These are phyloP conservation scores for Pogostemon cablin DNA, from an alignment of 257 asterid species.

Conservation along the genomic window DNA sequence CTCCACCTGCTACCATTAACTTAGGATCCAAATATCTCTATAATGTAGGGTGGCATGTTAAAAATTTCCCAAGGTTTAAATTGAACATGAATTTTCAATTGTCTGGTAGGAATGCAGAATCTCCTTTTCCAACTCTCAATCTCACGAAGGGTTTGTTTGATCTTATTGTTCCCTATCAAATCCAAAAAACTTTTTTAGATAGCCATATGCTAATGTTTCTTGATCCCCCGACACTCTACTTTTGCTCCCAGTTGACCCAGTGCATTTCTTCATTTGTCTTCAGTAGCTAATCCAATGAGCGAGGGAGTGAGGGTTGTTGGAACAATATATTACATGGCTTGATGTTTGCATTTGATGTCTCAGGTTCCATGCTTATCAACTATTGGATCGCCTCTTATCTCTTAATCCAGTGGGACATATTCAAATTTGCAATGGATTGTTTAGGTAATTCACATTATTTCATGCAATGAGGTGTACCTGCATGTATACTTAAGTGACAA, in stretches of 20 bases:
- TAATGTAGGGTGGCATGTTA: not conserved
- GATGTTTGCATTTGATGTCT: slow-evolving; percentile 33
- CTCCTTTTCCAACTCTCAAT: not conserved
- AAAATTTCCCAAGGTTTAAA: not conserved
- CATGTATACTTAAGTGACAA: slow-evolving; percentile 17
- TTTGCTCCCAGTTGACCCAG: not conserved
- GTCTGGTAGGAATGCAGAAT: not conserved
- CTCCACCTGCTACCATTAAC: slow-evolving; percentile 1
- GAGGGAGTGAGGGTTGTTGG: slow-evolving; percentile 11
- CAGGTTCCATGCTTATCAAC: slow-evolving; percentile 89
- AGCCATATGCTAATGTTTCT: not conserved
- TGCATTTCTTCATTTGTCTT: slow-evolving; percentile 20
- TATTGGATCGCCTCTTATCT: slow-evolving; percentile 81
- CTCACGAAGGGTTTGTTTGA: not conserved
- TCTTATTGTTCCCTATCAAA: not conserved
- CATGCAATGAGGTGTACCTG: slow-evolving; percentile 20
- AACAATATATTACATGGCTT: slow-evolving; percentile 19
- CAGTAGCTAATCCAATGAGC: slow-evolving; percentile 19
- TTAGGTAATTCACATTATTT: slow-evolving; percentile 56
- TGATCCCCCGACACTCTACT: not conserved
- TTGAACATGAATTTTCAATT: slow-evolving; percentile 9
- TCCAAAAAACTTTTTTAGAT: not conserved
- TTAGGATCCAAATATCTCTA: not conserved
- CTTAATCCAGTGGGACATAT: slow-evolving; percentile 90
- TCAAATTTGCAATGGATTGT: slow-evolving; percentile 70